Conservation (phyloP, 176 grass and related monocot genomes). For the Cymbopogon citratus region DNA sequence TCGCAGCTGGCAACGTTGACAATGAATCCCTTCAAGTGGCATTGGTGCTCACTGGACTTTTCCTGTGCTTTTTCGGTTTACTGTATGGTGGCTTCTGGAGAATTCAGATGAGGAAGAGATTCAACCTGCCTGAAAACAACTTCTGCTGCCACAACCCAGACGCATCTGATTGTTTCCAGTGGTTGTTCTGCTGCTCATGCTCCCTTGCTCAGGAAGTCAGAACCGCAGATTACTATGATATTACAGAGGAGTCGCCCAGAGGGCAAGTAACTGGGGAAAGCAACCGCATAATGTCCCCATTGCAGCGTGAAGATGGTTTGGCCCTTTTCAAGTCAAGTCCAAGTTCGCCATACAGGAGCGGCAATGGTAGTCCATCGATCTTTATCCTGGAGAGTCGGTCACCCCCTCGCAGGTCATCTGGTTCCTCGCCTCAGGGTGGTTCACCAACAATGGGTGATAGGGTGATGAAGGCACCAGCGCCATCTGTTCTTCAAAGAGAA, state of each 20-base stretch:
- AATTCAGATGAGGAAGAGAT: constrained; percentile 94
- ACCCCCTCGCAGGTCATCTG: constrained; percentile 37
- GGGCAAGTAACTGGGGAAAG: constrained; percentile 14
- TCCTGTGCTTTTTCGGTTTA: constrained; percentile 68
- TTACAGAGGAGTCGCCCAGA: constrained; percentile 38
- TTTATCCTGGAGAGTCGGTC: constrained; percentile 39
- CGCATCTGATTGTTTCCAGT: constrained; percentile 52
- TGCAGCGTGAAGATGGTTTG: constrained; percentile 42
- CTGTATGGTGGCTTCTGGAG: constrained; percentile 98
- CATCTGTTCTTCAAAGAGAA: constrained; percentile 28
- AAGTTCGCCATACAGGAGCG: constrained; percentile 35
- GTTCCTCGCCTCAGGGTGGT: constrained; percentile 20
- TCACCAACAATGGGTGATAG: constrained; percentile 16
- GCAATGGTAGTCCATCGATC: constrained; percentile 36
- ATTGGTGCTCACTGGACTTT: constrained; percentile 54
- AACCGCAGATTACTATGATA: constrained; percentile 74
- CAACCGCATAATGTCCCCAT: constrained; percentile 34
- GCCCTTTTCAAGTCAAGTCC: constrained; percentile 49
- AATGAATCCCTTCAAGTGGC: constrained; percentile 38
- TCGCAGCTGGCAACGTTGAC: constrained; percentile 79
- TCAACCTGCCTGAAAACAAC: constrained; percentile 52
- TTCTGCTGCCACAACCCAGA: constrained; percentile 59
- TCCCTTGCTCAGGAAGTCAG: constrained; percentile 87
- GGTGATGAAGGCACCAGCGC: constrained; percentile 42
- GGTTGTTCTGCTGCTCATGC: constrained; percentile 83